Percentiles rank a stretch among this genome's conserved stretches.
phyloP scores from a whole-genome alignment of 139 green algal species.

The Axilococcus clingmanii region DNA sequence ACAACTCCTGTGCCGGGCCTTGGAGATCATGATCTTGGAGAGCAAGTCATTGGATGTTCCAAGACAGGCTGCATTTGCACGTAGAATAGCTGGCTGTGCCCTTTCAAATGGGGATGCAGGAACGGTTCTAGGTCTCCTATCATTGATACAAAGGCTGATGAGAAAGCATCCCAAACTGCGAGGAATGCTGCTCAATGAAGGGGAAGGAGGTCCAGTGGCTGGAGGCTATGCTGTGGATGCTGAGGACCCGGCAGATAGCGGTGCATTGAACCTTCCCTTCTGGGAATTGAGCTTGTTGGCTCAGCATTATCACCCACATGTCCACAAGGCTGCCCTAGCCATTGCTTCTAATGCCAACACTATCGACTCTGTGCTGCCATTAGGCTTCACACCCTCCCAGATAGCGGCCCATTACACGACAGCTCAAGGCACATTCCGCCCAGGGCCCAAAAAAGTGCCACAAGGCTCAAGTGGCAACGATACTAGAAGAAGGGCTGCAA shows the following conservation, averaged over 20 bases:
- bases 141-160: constrained; percentile 34
- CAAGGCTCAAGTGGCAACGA: too few species aligned
- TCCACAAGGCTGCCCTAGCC: constrained; percentile 5
- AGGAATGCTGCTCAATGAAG: constrained; percentile 58
- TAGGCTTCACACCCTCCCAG: constrained; percentile 5
- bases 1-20: constrained; percentile 2
- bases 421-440: constrained; percentile 31
- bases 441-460: constrained; percentile 20
- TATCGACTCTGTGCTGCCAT: constrained; percentile 5
- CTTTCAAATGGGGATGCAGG: constrained; percentile 13
- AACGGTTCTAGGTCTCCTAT: constrained; percentile 22
- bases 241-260: constrained; percentile 5
- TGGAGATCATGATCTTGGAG: constrained; percentile 22
- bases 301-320: constrained; percentile 28
- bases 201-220: constrained; percentile 32
- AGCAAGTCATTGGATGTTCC: constrained; percentile 38
- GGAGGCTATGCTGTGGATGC: neutral
- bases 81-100: constrained; percentile 26
- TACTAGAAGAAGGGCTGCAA: too few species aligned
- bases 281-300: constrained; percentile 41
- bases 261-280: constrained; percentile 21
- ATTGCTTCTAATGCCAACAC: constrained; percentile 2
- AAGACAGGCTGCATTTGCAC: constrained; percentile 36
- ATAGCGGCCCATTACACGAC: constrained; percentile 35
- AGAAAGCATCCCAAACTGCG: constrained; percentile 41